phyloP scores from a whole-genome alignment of 108 stramenopile species.

The Asterionellopsis glacialis region DNA sequence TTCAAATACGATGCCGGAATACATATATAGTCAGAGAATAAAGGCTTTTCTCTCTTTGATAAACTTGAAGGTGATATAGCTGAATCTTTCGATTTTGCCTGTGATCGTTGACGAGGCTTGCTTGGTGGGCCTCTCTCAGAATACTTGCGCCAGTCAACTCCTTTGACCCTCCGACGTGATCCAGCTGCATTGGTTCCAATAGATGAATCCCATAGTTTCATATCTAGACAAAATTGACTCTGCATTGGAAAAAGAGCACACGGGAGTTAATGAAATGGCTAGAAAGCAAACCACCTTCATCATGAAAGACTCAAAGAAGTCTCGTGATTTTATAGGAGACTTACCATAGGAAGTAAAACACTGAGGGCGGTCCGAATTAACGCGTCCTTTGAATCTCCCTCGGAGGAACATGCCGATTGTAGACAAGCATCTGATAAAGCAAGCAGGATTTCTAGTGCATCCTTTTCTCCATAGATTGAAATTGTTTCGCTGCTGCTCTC shows the following conservation, averaged over 20 bases:
- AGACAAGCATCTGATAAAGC: slow-evolving; percentile 53
- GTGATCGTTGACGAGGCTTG: too few relatives aligned
- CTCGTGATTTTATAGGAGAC: slow-evolving; percentile 12
- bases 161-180: too few relatives aligned
- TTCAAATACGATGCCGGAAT: slow-evolving; percentile 14
- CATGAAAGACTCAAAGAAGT: too few relatives aligned
- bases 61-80: too few relatives aligned
- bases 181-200: slow-evolving; percentile 39
- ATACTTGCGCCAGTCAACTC: too few relatives aligned
- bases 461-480: slow-evolving; percentile 53
- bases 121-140: too few relatives aligned
- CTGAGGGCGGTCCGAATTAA: slow-evolving; percentile 45
- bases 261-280: too few relatives aligned
- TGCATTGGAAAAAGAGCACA: slow-evolving; percentile 32
- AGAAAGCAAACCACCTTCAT: too few relatives aligned
- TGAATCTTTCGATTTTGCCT: too few relatives aligned
- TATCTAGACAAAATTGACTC: slow-evolving; percentile 51
- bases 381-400: slow-evolving; percentile 18
- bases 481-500: slow-evolving; percentile 24
- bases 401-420: slow-evolving; percentile 28
- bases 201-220: slow-evolving; percentile 55
- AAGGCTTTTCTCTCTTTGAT: too few relatives aligned
- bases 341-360: slow-evolving; percentile 70
- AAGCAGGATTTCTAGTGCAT: slow-evolving; percentile 46
- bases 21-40: too few relatives aligned